phyloP scores from a whole-genome alignment of 257 asterid genomes.

The Solanum raphanifolium region DNA sequence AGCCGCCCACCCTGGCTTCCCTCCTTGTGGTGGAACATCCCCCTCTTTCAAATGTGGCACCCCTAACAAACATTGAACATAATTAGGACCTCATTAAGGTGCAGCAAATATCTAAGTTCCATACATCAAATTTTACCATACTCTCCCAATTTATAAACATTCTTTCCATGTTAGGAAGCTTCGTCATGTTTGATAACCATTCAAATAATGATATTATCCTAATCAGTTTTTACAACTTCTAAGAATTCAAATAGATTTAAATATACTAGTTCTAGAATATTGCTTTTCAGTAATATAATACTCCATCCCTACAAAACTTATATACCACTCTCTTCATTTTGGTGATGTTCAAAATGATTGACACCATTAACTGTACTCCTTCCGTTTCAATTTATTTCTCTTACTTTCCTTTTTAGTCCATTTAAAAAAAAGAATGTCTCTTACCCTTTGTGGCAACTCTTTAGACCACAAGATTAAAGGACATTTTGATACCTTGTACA shows the following conservation, averaged over 20 bases:
- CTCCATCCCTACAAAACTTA: not conserved
- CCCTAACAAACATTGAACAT: conserved; percentile 31
- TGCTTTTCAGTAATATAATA: not conserved
- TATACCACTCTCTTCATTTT: not conserved
- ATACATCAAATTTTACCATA: not conserved
- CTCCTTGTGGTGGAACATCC: conserved; percentile 81
- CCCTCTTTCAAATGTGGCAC: conserved; percentile 87
- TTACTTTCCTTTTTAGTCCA: not conserved
- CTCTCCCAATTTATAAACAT: not conserved
- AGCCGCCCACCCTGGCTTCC: conserved; percentile 89
- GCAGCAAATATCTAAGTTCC: not conserved
- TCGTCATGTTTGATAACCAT: not conserved
- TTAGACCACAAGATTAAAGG: not conserved
- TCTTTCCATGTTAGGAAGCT: not conserved
- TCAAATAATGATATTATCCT: not conserved
- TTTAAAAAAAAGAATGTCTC: not conserved
- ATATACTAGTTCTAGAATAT: not conserved
- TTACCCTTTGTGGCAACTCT: not conserved
- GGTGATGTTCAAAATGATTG: not conserved
- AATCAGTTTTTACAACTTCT: not conserved
- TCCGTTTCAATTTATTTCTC: not conserved
- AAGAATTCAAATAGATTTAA: not conserved
- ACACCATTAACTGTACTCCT: not conserved
- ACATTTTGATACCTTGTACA: not conserved
- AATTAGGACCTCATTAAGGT: not conserved